Base-by-base conservation (phyloP, 2,329 filamentous ascomycete species). In the Apiospora pterosperma region DNA sequence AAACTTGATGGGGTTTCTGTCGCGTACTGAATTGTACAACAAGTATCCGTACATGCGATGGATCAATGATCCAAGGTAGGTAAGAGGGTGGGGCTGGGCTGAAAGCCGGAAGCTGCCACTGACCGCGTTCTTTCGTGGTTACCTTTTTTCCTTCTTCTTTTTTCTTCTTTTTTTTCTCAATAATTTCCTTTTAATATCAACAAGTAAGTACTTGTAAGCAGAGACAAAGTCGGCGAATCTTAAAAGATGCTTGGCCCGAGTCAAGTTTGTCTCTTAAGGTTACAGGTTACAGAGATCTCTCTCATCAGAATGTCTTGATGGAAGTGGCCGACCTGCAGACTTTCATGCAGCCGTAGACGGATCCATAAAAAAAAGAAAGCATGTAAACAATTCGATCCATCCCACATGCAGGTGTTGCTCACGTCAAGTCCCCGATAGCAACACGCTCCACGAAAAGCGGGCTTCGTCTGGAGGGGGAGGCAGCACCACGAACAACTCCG, bases 341-440 rank as follows among this genome's bases (percentile, higher is more conserved):
- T 55, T 55, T 55, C 48, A 55, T 55, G 48, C 48, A 55, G 48
- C n/a, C n/a, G n/a, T 34, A 55, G 25, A 28, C 25, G 25, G 48
- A 8, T 55, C 48, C 48, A 55, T 34, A 55, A 55, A 55, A 55
- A 55, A 55, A n/a, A 55, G 34, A 55, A 55, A 55, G 25, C 48
- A 55, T 55, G 48, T 55, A 55, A 55, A 55, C 48, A 55, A 55
- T 55, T 55, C 48, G 48, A 55, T 55, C 28, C 48, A 55, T 55
- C 28, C 48, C 48, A 34, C 48, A 55, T 55, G 48, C 48, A 34
- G 48, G 25, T 55, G 4, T 21, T 8, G 7, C 25, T n/a, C 16
- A n/a, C 16, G 38, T 5, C 38, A 41, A 7, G 36, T 38, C 39
- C 21, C 41, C 41, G 41, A 23, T 21, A 34, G 48, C 28, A 55